phyloP scores from a whole-genome alignment of 768 basidiomycete species.

The Boletellus ananiceps region DNA sequence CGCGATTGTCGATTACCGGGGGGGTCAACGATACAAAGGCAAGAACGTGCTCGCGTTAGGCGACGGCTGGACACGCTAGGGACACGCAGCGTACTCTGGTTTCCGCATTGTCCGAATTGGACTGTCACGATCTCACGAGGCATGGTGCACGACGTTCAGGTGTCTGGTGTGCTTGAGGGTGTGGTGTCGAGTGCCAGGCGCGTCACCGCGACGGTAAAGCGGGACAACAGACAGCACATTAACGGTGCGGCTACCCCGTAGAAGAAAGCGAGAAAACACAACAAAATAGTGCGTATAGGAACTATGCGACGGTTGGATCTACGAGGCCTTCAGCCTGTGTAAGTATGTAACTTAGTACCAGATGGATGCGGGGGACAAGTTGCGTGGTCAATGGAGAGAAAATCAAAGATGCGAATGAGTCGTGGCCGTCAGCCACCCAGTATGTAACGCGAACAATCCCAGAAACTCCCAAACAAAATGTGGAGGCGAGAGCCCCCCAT shows the following conservation, averaged over 20 bases:
- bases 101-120: conserved; percentile 89
- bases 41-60: conserved; percentile 2
- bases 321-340: conserved; percentile 34
- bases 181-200: background rate
- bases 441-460: conserved; percentile 15
- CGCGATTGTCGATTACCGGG: too few species aligned
- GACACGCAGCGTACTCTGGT: conserved; percentile 61
- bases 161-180: background rate
- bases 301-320: conserved; percentile 18
- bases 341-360: conserved; percentile 26
- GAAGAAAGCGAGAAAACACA: conserved; percentile 15
- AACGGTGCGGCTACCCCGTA: conserved; percentile 13
- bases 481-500: conserved; percentile 1
- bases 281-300: conserved; percentile 21
- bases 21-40: background rate
- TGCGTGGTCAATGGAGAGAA: conserved; percentile 7
- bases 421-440: conserved; percentile 30
- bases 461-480: conserved; percentile 9
- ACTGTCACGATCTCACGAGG: conserved; percentile 82
- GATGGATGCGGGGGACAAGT: conserved; percentile 10
- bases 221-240: conserved; percentile 14
- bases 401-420: conserved; percentile 13
- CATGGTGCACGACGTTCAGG: conserved; percentile 37
- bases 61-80: background rate
- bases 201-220: background rate